These are phyloP conservation scores for Yarrowia alimentaria DNA, from an alignment of 805 yeast species.

Conservation along the genomic window DNA sequence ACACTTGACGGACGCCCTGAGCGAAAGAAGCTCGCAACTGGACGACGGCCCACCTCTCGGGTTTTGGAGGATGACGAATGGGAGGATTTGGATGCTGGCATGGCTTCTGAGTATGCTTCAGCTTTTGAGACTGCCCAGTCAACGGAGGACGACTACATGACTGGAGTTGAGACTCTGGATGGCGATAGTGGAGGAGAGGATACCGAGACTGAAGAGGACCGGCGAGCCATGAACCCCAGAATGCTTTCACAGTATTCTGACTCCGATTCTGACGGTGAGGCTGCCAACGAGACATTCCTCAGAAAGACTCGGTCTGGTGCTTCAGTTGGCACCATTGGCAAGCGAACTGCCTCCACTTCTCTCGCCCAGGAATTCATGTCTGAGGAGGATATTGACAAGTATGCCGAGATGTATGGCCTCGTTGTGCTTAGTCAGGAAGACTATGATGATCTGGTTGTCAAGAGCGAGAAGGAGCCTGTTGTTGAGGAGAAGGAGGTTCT, in stretches of 20 bases:
- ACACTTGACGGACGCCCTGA: slow-evolving; percentile 3
- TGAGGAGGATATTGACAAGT: slow-evolving; percentile 32
- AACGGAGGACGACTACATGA: slow-evolving; percentile 31
- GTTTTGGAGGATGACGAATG: slow-evolving; percentile 11
- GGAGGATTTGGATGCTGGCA: slow-evolving; percentile 11
- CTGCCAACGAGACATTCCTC: background rate
- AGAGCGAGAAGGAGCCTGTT: slow-evolving; percentile 7
- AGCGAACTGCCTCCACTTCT: background rate
- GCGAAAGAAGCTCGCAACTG: slow-evolving; percentile 1
- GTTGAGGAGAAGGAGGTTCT: slow-evolving; percentile 4
- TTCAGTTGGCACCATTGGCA: slow-evolving; percentile 7
- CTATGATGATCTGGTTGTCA: slow-evolving; percentile 30
- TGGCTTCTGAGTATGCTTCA: slow-evolving; percentile 32
- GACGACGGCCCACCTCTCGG: slow-evolving; percentile 14
- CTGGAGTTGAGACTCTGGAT: slow-evolving; percentile 25
- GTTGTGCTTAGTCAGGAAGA: slow-evolving; percentile 33
- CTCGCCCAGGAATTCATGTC: slow-evolving; percentile 36
- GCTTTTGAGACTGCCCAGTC: slow-evolving; percentile 26
- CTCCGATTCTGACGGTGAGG: slow-evolving; percentile 29
- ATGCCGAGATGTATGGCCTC: slow-evolving; percentile 34
- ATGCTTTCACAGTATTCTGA: slow-evolving; percentile 21
- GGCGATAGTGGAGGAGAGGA: slow-evolving; percentile 33
- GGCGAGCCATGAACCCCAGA: slow-evolving; percentile 6
- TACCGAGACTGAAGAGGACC: slow-evolving; percentile 38
- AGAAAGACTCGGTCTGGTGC: background rate